Evolutionary conservation across 352 stramenopile genomes (phyloP), one percentile per base, ranked within the genome.

Genomic region (Phytophthora niederhauseri): DNA sequence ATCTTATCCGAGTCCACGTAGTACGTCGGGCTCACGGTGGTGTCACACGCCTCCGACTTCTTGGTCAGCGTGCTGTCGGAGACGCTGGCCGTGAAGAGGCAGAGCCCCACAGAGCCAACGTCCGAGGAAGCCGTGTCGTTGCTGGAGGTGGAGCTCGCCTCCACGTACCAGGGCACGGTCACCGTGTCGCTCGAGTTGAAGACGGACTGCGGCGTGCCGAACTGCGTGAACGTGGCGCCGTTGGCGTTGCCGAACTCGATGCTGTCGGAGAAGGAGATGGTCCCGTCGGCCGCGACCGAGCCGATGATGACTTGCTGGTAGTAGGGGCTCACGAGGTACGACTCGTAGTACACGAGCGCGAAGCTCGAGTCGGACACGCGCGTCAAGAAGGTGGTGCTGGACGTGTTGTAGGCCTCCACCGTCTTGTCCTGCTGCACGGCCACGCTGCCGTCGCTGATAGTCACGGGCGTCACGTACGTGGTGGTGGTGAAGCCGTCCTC

Each of bases 1-100:
- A 94, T 73, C 66, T 81, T 79, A 31, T 77, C 85, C 63, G 86
- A 85, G 68, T 91, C 80, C 11, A 94, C 64, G 66, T 86, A 92
- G 78, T 93, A 94, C 36, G 76, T 66, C 0, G 86, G 86, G 65
- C 86, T 75, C 65, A 90, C 81, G 14, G 74, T 61, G 30, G 74
- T 71, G 67, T 92, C 79, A 60, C 86, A 94, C 31, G 76, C 64
- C 46, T 89, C 65, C 34, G 54, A 57, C 1, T 61, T 70, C 57
- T 80, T 49, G 19, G 57, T 60, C 45, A 80, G 52, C 15, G 45
- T 72, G 52, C 62, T 54, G 26, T 68, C 57, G 24, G 68, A 68
- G 28, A 83, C 17, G 48, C 77, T 85, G 36, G 73, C 78, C 8
- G 81, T 85, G 46, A 77, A 78, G 6, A 94, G 68, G 31, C 86